Base-by-base conservation (phyloP, 2,329 filamentous ascomycete genomes). In the Cryphonectria nitschkei region DNA sequence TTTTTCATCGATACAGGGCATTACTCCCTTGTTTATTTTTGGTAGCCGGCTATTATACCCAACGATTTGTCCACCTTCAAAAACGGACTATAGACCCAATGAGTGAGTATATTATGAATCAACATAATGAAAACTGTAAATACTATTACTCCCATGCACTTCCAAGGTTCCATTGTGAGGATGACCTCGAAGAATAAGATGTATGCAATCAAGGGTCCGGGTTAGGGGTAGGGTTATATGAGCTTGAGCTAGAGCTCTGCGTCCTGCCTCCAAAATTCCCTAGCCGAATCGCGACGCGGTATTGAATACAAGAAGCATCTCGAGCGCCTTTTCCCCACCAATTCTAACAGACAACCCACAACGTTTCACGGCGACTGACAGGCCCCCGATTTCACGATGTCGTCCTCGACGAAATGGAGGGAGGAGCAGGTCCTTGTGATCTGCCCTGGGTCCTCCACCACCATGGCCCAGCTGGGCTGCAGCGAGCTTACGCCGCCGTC, bases 401-500 rank as follows among this genome's bases (percentile, higher is more conserved):
- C 87, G 74, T 82, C 80, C 79, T 85, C 86, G 73, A 82, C 84
- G 76, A 89, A 89, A 81, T 90, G 86, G 85, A 86, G 86, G 80
- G 88, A 90, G 83, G 88, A 90, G 80, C 87, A 89, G 84, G 82
- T 89, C 77, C 86, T 90, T 78, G 81, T 95, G 79, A 90, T 95
- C 82, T 92, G 91, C 81, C 92, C 92, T 46, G 95, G 95, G 78
- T 97, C 94, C 80, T 91, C 92, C 82, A 95, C 91, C 74, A 97
- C 94, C 71, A 89, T 97, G 83, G 95, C 94, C 75, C 94, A 97
- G 86, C 88, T 97, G 56, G 95, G 95, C 67, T 92, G 96, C 76
- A 91, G 90, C 76, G 95, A 98, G 84, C 91, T 98, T 80, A 97
- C 95, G 50, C 95, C 94, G 60, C 94, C 96, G n/a, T 88, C 90